Conservation (phyloP, 768 basidiomycete species). For the Crucibulum laeve region DNA sequence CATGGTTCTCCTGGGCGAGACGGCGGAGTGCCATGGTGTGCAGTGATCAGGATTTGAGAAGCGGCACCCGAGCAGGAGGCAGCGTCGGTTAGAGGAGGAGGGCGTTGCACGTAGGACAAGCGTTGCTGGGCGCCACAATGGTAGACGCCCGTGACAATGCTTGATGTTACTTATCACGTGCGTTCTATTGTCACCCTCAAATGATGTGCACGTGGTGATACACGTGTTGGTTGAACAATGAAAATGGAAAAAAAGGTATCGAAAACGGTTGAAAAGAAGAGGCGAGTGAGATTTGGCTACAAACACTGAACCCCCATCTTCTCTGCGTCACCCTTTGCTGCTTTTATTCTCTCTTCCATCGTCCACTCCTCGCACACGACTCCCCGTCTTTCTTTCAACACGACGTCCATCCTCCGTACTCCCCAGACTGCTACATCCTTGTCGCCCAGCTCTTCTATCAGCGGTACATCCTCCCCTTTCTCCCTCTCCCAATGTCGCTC, state of each 20-base stretch:
- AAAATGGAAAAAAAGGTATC: conserved; percentile 34
- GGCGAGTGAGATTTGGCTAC: conserved; percentile 17
- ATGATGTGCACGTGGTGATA: conserved; percentile 19
- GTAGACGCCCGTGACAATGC: too few relatives aligned
- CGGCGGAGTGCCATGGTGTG: conserved; percentile 52
- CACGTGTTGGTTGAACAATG: conserved; percentile 49
- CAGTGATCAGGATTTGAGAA: background rate
- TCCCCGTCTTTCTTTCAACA: conserved; percentile 28
- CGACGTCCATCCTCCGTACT: conserved; percentile 65
- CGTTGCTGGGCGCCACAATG: too few relatives aligned
- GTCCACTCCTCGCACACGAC: background rate
- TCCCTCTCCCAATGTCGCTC: conserved; percentile 5
- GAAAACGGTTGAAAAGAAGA: too few relatives aligned
- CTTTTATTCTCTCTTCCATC: conserved; percentile 12
- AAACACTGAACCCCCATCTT: conserved; percentile 23
- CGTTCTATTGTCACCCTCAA: too few relatives aligned
- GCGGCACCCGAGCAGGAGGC: too few relatives aligned
- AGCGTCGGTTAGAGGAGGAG: background rate
- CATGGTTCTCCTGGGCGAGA: conserved; percentile 49
- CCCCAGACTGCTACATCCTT: conserved; percentile 61
- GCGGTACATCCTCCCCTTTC: conserved; percentile 28
- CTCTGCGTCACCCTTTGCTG: conserved; percentile 20
- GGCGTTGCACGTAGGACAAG: background rate
- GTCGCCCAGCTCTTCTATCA: conserved; percentile 64
- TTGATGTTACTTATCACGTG: too few relatives aligned